Percentiles rank a stretch among this genome's conserved stretches.
Conservation (phyloP, 768 basidiomycete genomes). For the Mycena galericulata region DNA sequence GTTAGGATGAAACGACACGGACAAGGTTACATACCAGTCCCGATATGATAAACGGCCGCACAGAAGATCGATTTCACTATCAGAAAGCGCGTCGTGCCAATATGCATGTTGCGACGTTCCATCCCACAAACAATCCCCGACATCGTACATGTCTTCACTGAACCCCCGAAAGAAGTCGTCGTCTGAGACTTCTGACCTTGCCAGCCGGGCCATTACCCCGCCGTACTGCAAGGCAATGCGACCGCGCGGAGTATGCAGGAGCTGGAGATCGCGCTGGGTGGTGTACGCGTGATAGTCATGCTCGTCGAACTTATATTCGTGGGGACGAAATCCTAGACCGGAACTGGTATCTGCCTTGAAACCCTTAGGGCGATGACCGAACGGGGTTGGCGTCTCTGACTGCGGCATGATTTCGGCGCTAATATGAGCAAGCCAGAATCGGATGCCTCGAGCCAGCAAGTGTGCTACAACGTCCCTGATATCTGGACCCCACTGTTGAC, state of each 20-base stretch:
- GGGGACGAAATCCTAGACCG: slow-evolving; percentile 4
- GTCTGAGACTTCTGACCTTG: neutral
- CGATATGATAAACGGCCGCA: neutral
- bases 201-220: neutral
- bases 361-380: neutral
- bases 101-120: neutral
- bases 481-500: neutral
- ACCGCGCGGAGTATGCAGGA: neutral
- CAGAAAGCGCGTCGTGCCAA: neutral
- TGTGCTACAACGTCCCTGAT: neutral
- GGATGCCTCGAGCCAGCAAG: neutral
- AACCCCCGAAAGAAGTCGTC: no score
- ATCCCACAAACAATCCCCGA: neutral
- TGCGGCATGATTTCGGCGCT: neutral
- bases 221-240: neutral
- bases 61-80: neutral
- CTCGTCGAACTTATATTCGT: neutral
- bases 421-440: neutral
- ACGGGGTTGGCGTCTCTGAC: neutral
- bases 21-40: neutral
- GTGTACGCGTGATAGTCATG: no score
- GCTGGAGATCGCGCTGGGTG: no score
- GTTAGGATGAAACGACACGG: neutral
- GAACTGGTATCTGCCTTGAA: neutral
- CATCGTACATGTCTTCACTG: neutral